Evolutionary conservation across 441 rosid species (phyloP).

Genomic region (Populus hybrid): DNA sequence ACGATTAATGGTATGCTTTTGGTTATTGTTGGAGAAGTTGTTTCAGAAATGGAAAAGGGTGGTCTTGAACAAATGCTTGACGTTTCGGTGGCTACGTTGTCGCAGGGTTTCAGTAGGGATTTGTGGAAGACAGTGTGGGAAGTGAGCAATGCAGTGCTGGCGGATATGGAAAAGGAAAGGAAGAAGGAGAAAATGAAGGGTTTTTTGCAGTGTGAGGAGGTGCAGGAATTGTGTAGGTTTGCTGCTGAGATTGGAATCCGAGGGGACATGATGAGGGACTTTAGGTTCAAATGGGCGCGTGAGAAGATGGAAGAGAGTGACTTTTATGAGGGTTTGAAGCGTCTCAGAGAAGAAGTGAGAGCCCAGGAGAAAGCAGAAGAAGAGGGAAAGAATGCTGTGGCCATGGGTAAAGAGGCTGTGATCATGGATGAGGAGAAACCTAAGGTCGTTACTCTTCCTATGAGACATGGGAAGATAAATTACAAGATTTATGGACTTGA

Average conservation of each 20-base stretch:
- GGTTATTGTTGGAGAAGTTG: slow-evolving; percentile 63
- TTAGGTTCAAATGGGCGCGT: slow-evolving; percentile 83
- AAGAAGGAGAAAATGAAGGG: slow-evolving; percentile 80
- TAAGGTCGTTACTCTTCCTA: slow-evolving; percentile 57
- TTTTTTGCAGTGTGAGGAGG: slow-evolving; percentile 66
- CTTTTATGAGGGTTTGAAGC: slow-evolving; percentile 53
- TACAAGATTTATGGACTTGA: slow-evolving; percentile 91
- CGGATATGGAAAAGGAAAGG: slow-evolving; percentile 78
- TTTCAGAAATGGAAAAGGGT: slow-evolving; percentile 65
- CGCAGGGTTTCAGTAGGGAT: slow-evolving; percentile 72
- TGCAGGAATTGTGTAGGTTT: slow-evolving; percentile 80
- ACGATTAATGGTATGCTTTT: slow-evolving; percentile 70
- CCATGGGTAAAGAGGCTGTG: slow-evolving; percentile 26
- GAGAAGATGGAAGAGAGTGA: slow-evolving; percentile 89
- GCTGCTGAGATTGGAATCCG: slow-evolving; percentile 89
- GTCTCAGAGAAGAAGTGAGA: slow-evolving; percentile 36
- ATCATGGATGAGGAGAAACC: slow-evolving; percentile 32
- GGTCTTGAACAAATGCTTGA: slow-evolving; percentile 42
- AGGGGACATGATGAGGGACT: slow-evolving; percentile 83
- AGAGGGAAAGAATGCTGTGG: slow-evolving; percentile 25
- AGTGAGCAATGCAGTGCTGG: slow-evolving; percentile 69
- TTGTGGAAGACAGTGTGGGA: slow-evolving; percentile 83
- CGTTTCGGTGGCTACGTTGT: slow-evolving; percentile 28
- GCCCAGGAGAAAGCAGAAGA: slow-evolving; percentile 28
- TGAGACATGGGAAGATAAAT: slow-evolving; percentile 74